Base-by-base conservation (phyloP, 768 basidiomycete genomes). In the Collybia sordida region DNA sequence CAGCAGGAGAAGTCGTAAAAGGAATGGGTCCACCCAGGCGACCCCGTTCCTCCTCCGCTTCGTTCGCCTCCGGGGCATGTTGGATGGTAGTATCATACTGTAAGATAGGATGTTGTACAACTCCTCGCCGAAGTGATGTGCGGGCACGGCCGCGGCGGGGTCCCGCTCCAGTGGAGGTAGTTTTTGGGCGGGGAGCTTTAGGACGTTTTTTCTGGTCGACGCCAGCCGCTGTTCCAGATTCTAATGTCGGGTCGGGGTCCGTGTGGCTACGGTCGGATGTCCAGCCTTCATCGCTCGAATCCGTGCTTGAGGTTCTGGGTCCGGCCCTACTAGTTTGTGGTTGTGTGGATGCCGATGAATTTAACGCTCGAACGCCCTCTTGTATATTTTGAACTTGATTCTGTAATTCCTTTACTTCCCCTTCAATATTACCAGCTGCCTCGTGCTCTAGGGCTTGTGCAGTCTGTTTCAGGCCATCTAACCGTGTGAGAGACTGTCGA, bases 271-370 rank as follows among this genome's bases (percentile, higher is more conserved):
- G 67, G 42, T 89, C 87, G 5, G 85, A 87, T 15, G 75, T 74
- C 85, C 84, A 87, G 1, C 74, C 82, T 51, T 80, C 86, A 0
- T 85, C 83, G 15, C 38, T 7, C 42, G 45, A 2, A 45, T 53
- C 15, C 18, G 44, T 21, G 49, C 15, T 36, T 42, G 42, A 52
- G 54, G 28, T 52, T 54, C 31, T 31, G 31, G 31, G 31, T 11
- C 31, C 31, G 9, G 31, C 31, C 31, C 14, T 31, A 14, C 31
- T 12, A 4, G 31, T 6, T 14, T 31, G n/a, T 14, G 49, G 44
- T 51, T 17, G 23, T n/a, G 41, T 8, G 39, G 50, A 31, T 9
- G 40, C 21, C 18, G 41, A 28, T 42, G 42, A 5, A 9, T 38
- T 53, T 42, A 27, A 35, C 38, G 25, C 49, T 47, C 35, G 52